Conservation (phyloP, 176 grass and related monocot species). For the Oryza coarctata region DNA sequence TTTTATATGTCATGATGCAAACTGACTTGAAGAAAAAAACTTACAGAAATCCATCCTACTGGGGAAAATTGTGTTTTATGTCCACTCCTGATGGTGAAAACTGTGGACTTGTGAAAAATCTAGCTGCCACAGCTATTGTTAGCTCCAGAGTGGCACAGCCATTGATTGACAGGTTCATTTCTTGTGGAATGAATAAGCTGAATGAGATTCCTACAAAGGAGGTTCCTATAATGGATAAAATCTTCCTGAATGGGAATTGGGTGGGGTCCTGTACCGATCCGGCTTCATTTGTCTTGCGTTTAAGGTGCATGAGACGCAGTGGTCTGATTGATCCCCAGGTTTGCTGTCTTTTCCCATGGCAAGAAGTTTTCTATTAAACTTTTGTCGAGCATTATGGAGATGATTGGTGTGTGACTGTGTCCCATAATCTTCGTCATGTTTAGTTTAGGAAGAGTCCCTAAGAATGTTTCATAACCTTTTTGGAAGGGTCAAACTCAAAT, state of each 20-base stretch:
- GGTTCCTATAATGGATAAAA: slow-evolving; percentile 58
- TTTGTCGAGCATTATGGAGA: slow-evolving; percentile 8
- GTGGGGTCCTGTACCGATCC: slow-evolving; percentile 67
- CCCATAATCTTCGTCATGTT: neutral
- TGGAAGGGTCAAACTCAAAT: slow-evolving; percentile 9
- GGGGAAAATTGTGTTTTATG: slow-evolving; percentile 91
- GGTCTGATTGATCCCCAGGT: slow-evolving; percentile 69
- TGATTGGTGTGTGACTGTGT: slow-evolving; percentile 26
- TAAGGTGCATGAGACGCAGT: slow-evolving; percentile 73
- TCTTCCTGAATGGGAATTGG: slow-evolving; percentile 88
- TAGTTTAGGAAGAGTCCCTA: slow-evolving; percentile 13
- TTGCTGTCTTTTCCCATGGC: slow-evolving; percentile 17
- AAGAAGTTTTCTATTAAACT: slow-evolving; percentile 11
- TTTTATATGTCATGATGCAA: slow-evolving; percentile 14
- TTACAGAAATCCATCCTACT: slow-evolving; percentile 90
- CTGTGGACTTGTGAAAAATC: slow-evolving; percentile 94
- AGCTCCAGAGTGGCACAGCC: slow-evolving; percentile 68
- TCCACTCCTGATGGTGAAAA: slow-evolving; percentile 97
- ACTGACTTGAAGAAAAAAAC: slow-evolving; percentile 35
- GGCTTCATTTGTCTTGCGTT: slow-evolving; percentile 67
- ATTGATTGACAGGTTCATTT: slow-evolving; percentile 71
- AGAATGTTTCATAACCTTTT: slow-evolving; percentile 23
- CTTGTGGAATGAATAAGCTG: slow-evolving; percentile 82
- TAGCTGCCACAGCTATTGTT: slow-evolving; percentile 79
- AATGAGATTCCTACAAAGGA: slow-evolving; percentile 47